Evolutionary conservation across 2,329 filamentous ascomycete species (phyloP).

Genomic region (Sclerotinia borealis): DNA sequence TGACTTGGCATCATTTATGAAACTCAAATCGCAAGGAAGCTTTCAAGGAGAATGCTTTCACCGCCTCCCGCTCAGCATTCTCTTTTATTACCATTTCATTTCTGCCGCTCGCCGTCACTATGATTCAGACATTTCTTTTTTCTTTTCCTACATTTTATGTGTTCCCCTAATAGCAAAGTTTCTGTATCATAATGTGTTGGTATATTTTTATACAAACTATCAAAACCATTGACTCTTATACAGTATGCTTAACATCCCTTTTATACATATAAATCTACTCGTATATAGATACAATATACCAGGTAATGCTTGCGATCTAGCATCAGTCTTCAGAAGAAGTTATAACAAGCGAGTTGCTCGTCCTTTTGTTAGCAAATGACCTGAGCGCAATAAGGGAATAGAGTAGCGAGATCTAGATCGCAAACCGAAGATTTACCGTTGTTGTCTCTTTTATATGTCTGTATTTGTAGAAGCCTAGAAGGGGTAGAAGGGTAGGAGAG

Average conservation of each 20-base stretch:
- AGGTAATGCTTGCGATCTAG: background rate
- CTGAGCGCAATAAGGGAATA: background rate
- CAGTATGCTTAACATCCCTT: background rate
- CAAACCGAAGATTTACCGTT: background rate
- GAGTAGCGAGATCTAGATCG: background rate
- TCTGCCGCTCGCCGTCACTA: background rate
- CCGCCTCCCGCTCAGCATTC: background rate
- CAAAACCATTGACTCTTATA: background rate
- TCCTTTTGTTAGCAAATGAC: background rate
- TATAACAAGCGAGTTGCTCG: background rate
- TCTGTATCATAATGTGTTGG: background rate
- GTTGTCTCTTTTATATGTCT: too few species aligned
- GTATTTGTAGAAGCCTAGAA: too few species aligned
- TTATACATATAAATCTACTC: background rate
- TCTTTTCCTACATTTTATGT: background rate
- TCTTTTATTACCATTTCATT: too few species aligned
- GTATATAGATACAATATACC: background rate
- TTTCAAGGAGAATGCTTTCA: background rate
- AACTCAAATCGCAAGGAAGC: background rate
- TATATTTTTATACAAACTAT: background rate
- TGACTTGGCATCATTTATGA: background rate
- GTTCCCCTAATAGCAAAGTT: background rate
- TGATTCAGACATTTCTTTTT: background rate
- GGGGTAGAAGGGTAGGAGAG: too few species aligned
- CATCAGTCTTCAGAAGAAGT: background rate